These are phyloP conservation scores for Alternaria angustiovoidea DNA, from an alignment of 2,329 filamentous ascomycete species.

Conservation along the genomic window DNA sequence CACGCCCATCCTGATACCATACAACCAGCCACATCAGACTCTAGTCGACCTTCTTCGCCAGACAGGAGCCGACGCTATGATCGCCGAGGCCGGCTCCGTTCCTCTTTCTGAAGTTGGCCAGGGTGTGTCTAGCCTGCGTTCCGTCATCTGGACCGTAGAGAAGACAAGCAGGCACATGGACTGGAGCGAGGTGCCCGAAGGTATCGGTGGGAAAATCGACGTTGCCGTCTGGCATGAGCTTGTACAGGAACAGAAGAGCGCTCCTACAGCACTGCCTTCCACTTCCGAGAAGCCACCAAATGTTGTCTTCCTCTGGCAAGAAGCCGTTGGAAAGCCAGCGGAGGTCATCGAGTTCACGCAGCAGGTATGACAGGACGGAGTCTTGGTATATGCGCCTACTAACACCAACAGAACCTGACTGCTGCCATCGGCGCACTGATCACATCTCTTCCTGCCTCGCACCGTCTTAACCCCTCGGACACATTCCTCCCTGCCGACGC, in stretches of 20 bases:
- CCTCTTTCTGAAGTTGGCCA: constrained; percentile 78
- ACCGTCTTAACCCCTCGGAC: constrained; percentile 77
- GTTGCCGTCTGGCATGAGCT: constrained; percentile 95
- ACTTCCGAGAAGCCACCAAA: constrained; percentile 62
- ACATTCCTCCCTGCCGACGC: constrained; percentile 86
- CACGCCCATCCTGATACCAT: constrained; percentile 84
- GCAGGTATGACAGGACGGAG: constrained; percentile 52
- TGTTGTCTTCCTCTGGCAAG: constrained; percentile 72
- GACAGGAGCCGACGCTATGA: constrained; percentile 78
- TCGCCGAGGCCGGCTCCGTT: constrained; percentile 86
- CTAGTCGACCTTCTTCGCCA: constrained; percentile 76
- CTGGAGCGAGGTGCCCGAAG: constrained; percentile 88
- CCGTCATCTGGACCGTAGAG: constrained; percentile 92
- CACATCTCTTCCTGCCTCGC: constrained; percentile 74
- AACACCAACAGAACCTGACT: constrained; percentile 73
- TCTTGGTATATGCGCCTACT: constrained; percentile 1
- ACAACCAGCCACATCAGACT: constrained; percentile 73
- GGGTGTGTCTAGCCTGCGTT: constrained; percentile 72
- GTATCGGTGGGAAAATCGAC: constrained; percentile 75
- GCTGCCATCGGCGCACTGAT: constrained; percentile 83
- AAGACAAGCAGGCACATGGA: constrained; percentile 91
- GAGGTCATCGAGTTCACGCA: constrained; percentile 86
- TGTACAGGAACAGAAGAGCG: constrained; percentile 67
- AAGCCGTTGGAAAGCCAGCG: constrained; percentile 55
- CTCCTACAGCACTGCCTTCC: constrained; percentile 70